Conservation (phyloP, 1,284 basidiomycete genomes). For the Gymnopus androsaceus region DNA sequence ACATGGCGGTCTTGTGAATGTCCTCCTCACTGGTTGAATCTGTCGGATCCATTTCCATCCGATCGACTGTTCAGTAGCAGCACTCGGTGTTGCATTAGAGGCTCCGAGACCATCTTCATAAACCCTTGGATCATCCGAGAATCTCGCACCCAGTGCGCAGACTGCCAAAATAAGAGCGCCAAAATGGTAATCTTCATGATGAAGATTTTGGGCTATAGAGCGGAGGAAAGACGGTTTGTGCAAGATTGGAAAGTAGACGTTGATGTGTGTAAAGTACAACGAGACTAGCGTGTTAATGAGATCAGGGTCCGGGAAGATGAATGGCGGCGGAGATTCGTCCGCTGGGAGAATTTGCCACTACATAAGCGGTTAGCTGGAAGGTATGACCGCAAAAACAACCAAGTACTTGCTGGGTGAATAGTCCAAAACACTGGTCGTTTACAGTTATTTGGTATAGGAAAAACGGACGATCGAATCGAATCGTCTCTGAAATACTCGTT, state of each 20-base stretch:
- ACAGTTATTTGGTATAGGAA: background rate
- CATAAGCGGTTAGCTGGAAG: background rate
- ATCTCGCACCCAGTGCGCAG: conserved; percentile 49
- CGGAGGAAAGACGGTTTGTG: conserved; percentile 47
- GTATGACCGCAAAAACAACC: background rate
- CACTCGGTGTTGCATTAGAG: background rate
- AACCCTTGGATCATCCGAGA: conserved; percentile 47
- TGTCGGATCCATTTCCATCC: conserved; percentile 57
- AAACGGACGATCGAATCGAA: background rate
- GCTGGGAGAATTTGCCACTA: conserved; percentile 9
- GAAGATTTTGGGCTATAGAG: conserved; percentile 37
- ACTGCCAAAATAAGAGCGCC: conserved; percentile 47
- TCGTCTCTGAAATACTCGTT: background rate
- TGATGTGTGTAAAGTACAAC: conserved; percentile 44
- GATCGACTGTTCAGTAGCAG: conserved; percentile 30
- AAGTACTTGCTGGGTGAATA: conserved; percentile 8
- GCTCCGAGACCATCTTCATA: conserved; percentile 23
- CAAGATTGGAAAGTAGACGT: conserved; percentile 43
- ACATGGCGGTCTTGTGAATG: conserved; percentile 34
- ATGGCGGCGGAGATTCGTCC: conserved; percentile 17
- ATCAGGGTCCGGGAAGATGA: conserved; percentile 33
- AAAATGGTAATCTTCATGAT: conserved; percentile 42
- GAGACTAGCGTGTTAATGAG: conserved; percentile 44
- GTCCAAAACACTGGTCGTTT: conserved; percentile 11
- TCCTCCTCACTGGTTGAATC: conserved; percentile 33